Evolutionary conservation across 768 basidiomycete genomes (phyloP), one percentile per base, ranked within the genome.

Genomic region (Kwoniella pini): DNA sequence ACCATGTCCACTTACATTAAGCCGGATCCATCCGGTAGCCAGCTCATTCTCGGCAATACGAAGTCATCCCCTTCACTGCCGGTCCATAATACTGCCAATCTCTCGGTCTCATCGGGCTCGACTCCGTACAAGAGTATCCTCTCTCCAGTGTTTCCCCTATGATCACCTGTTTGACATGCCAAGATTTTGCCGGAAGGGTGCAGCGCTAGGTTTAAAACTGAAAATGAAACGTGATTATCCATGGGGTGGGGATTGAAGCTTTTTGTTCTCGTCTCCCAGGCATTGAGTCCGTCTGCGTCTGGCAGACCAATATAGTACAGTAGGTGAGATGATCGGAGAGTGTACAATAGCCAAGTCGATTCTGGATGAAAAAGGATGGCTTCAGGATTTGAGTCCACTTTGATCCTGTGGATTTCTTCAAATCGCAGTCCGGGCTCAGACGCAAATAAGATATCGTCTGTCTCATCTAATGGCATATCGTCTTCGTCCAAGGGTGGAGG

Each of bases 91-190:
- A 70, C 71, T 10, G 60, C 71, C 24, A 76, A 50, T 17, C 77
- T 22, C 11, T 56, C 51, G n/a, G 38, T 65, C 44, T 70, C 64
- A 13, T 70, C 67, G 3, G 67, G 67, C 21, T 75, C 72, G 22
- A 68, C 48, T 4, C 70, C 74, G 53, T 76, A 78, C 4, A 78
- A 44, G 36, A 78, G 44, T 11, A 78, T 69, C 51, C 77, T 56
- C 44, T 76, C 77, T 1, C 77, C 77, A 0, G 70, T 54, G 5
- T 58, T 63, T 3, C 73, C 74, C n/a, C 71, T 56, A 60, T 75
- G 72, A 65, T 78, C 77, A 0, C 77, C 77, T 12, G 75, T 76
- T 55, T 74, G 72, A 57, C 74, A 78, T 17, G 77, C 77, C 6
- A 78, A 53, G 21, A 78, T 54, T 53, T 57, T 62, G 2, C 75